phyloP scores from a whole-genome alignment of 73 alveolate genomes.

The Paramecium pentaurelia region DNA sequence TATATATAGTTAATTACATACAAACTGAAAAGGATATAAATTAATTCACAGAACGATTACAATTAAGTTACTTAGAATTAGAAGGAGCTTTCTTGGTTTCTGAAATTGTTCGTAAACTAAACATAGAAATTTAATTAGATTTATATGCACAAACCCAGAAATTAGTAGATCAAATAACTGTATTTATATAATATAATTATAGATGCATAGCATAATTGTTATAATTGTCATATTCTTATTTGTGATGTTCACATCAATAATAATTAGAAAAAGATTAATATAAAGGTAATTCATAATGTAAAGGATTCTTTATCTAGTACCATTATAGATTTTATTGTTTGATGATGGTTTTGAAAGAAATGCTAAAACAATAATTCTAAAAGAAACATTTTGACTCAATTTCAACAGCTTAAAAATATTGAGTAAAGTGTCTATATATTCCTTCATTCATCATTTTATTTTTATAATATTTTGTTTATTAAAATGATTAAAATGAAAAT shows the following conservation, averaged over 20 bases:
- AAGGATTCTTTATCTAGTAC: background rate
- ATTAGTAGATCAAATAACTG: background rate
- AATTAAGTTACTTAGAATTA: background rate
- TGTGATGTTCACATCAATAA: background rate
- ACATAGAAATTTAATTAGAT: background rate
- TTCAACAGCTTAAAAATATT: background rate
- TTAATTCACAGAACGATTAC: background rate
- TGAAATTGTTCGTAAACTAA: background rate
- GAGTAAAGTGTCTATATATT: background rate
- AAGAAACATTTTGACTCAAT: background rate
- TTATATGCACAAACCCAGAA: background rate
- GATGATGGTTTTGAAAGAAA: constrained; percentile 41
- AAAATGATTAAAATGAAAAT: too few relatives aligned
- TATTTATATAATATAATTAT: background rate
- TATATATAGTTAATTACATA: background rate
- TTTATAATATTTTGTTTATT: background rate
- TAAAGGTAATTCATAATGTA: background rate
- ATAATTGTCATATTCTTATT: background rate
- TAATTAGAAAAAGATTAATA: background rate
- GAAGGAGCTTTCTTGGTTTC: constrained; percentile 16
- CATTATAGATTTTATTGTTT: background rate
- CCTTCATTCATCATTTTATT: background rate
- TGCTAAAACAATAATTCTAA: background rate
- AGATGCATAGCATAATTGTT: background rate
- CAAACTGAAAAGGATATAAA: background rate